phyloP scores from a whole-genome alignment of 139 green algal species.

The Chlorella vulgaris region DNA sequence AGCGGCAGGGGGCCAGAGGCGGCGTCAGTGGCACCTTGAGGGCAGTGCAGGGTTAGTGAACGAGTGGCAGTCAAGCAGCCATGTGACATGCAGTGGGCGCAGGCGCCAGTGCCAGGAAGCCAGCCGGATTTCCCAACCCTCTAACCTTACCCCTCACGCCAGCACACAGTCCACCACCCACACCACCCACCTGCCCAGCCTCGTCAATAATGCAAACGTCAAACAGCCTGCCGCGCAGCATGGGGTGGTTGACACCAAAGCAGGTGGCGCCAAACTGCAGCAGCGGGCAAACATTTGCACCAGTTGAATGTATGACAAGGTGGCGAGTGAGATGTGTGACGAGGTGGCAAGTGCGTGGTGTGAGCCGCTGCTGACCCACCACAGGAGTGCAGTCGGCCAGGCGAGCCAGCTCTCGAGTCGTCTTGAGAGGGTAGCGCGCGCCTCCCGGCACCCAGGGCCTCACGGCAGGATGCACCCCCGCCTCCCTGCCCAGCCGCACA shows the following conservation, averaged over 20 bases:
- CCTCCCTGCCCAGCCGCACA: conserved; percentile 74
- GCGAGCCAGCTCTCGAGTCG: conserved; percentile 12
- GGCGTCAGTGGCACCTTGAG: background rate
- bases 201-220: conserved; percentile 98
- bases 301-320: background rate
- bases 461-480: conserved; percentile 64
- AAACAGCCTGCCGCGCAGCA: conserved; percentile 75
- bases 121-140: no score
- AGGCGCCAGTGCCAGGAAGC: no score
- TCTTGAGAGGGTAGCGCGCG: conserved; percentile 43
- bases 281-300: no score
- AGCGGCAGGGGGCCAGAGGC: background rate
- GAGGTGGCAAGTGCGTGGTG: background rate
- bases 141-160: background rate
- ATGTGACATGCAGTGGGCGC: no score
- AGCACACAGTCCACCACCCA: background rate
- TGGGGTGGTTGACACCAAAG: conserved; percentile 65
- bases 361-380: conserved; percentile 15
- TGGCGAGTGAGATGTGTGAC: background rate
- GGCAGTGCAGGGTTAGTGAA: background rate
- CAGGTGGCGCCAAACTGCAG: conserved; percentile 77
- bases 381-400: conserved; percentile 35
- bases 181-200: conserved; percentile 81
- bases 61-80: no score
- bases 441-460: conserved; percentile 61